These are phyloP conservation scores for Akanthomyces muscarius DNA, from an alignment of 2,329 filamentous ascomycete genomes.

Conservation along the genomic window DNA sequence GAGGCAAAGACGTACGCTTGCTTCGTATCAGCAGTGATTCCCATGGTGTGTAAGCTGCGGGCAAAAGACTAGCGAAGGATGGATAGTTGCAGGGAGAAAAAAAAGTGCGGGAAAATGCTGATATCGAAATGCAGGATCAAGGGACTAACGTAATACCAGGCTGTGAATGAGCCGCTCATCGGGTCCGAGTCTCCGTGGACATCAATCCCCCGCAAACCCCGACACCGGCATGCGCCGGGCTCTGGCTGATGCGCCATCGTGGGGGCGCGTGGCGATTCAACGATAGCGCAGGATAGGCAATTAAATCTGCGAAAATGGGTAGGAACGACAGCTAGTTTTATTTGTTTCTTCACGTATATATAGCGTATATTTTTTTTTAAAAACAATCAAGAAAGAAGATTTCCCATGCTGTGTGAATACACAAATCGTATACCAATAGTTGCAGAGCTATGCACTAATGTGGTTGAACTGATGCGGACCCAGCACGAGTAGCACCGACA, in stretches of 20 bases:
- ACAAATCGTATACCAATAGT: too few relatives aligned
- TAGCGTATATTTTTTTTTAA: too few relatives aligned
- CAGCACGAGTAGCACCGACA: too few relatives aligned
- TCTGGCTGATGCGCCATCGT: slow-evolving; percentile 1
- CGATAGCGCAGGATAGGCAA: not conserved
- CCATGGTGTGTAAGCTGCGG: slow-evolving; percentile 1
- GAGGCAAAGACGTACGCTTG: not conserved
- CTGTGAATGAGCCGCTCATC: not conserved
- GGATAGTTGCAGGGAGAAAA: not conserved
- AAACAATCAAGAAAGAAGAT: too few relatives aligned
- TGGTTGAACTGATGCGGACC: too few relatives aligned
- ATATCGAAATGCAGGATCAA: not conserved
- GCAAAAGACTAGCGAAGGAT: too few relatives aligned
- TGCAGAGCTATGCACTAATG: too few relatives aligned
- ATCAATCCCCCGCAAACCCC: slow-evolving; percentile 3
- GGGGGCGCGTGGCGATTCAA: not conserved
- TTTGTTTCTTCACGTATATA: too few relatives aligned
- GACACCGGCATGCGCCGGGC: slow-evolving; percentile 2
- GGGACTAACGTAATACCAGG: not conserved
- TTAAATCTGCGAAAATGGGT: too few relatives aligned
- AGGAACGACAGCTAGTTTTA: too few relatives aligned
- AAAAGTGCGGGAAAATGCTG: too few relatives aligned
- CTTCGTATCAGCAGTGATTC: not conserved
- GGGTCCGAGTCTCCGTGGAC: not conserved
- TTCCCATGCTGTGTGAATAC: too few relatives aligned